Percentiles rank a stretch among this genome's conserved stretches.
phyloP scores from a whole-genome alignment of 2,329 filamentous ascomycete species.

The Davidsoniella eucalypti region DNA sequence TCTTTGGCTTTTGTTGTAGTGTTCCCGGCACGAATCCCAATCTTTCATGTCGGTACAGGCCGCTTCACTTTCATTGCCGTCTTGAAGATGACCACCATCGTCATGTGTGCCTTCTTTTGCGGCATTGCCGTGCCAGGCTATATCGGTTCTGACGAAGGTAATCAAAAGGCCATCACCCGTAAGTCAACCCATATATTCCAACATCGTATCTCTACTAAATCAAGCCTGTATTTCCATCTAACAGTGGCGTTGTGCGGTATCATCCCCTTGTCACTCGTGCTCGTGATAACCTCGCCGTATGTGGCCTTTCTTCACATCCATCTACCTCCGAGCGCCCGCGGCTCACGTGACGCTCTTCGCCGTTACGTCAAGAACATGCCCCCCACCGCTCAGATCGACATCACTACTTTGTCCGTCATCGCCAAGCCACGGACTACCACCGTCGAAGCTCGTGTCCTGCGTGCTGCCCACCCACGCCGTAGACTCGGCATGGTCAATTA shows the following conservation, averaged over 20 bases:
- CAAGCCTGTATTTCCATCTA: not conserved
- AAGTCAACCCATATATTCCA: conserved; percentile 15
- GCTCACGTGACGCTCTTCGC: conserved; percentile 38
- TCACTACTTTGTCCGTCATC: conserved; percentile 40
- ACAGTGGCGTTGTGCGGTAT: conserved; percentile 42
- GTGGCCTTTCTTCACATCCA: conserved; percentile 56
- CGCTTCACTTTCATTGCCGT: conserved; percentile 52
- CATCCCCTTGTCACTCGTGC: conserved; percentile 47
- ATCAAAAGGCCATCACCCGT: conserved; percentile 23
- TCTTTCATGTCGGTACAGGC: conserved; percentile 60
- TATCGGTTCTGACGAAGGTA: conserved; percentile 24
- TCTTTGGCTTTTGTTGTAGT: conserved; percentile 18
- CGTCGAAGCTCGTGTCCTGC: conserved; percentile 24
- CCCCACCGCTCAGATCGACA: conserved; percentile 27
- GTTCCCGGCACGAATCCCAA: conserved; percentile 43
- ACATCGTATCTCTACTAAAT: conserved; percentile 1
- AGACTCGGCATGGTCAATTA: conserved; percentile 27
- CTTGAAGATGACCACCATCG: conserved; percentile 54
- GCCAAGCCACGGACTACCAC: conserved; percentile 35
- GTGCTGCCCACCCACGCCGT: conserved; percentile 16
- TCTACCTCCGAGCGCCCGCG: conserved; percentile 48
- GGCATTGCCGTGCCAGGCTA: conserved; percentile 47
- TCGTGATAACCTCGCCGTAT: conserved; percentile 50
- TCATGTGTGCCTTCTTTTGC: conserved; percentile 50
- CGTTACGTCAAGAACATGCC: conserved; percentile 34